Evolutionary conservation across 2,329 filamentous ascomycete genomes (phyloP).

Genomic region (Xylaria sp.): DNA sequence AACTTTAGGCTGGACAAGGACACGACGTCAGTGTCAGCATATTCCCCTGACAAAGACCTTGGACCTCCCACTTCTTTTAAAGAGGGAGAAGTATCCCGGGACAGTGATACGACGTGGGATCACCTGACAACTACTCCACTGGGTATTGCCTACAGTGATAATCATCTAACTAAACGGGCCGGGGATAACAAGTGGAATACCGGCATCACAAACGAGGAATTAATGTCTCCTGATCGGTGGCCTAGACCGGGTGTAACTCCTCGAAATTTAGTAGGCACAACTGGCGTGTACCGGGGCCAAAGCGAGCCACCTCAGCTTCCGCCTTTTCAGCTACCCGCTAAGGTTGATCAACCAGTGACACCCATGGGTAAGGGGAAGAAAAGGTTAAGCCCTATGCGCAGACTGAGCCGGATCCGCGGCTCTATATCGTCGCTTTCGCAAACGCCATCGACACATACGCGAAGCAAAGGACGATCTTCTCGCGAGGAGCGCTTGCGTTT

Average conservation of each 20-base stretch:
- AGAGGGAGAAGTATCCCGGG: conserved; percentile 28
- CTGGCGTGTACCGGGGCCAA: conserved; percentile 29
- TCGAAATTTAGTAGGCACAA: conserved; percentile 33
- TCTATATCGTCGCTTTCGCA: conserved; percentile 31
- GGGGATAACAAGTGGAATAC: conserved; percentile 43
- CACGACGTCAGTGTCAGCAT: conserved; percentile 19
- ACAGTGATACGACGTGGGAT: conserved; percentile 46
- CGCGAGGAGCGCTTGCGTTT: conserved; percentile 40
- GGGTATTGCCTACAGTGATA: conserved; percentile 48
- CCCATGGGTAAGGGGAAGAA: conserved; percentile 36
- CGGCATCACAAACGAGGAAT: conserved; percentile 35
- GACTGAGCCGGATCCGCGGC: conserved; percentile 31
- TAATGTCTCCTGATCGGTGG: conserved; percentile 44
- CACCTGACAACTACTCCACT: conserved; percentile 44
- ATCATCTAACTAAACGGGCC: conserved; percentile 38
- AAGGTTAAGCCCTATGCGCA: conserved; percentile 19
- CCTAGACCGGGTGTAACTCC: conserved; percentile 36
- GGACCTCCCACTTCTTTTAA: conserved; percentile 31
- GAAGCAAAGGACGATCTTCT: conserved; percentile 35
- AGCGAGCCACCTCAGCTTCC: conserved; percentile 41
- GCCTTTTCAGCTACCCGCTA: conserved; percentile 16
- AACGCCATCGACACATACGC: conserved; percentile 38
- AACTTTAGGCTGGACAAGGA: conserved; percentile 39
- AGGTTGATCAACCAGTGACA: conserved; percentile 23
- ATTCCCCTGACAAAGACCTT: conserved; percentile 25